These are phyloP conservation scores for Lipomyces yamadae DNA, from an alignment of 805 yeast genomes.

Conservation along the genomic window DNA sequence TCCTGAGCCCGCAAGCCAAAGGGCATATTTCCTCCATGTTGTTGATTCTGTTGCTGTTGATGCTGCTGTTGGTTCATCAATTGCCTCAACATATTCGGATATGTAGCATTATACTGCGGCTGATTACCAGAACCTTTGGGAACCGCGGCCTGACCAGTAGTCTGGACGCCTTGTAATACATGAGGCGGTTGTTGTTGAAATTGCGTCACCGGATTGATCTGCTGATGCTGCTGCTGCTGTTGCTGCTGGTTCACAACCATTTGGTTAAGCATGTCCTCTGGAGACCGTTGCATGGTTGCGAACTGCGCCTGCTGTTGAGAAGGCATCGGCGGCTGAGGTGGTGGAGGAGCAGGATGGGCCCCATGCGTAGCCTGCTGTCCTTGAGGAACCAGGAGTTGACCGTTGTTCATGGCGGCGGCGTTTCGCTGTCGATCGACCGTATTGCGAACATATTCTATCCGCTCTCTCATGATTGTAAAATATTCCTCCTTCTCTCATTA, in stretches of 20 bases:
- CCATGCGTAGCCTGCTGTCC: conserved; percentile 23
- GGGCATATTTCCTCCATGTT: not conserved
- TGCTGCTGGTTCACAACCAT: conserved; percentile 26
- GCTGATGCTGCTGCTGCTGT: conserved; percentile 33
- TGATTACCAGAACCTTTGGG: conserved; percentile 9
- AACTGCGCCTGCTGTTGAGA: conserved; percentile 18
- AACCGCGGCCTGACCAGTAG: conserved; percentile 4
- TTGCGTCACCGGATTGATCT: conserved; percentile 21
- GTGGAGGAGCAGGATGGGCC: conserved; percentile 17
- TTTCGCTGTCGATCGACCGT: conserved; percentile 18
- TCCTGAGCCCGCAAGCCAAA: not conserved
- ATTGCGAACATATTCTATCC: conserved; percentile 34
- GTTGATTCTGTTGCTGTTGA: not conserved
- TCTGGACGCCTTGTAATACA: conserved; percentile 5
- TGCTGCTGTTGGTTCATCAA: conserved; percentile 29
- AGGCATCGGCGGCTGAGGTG: conserved; percentile 11
- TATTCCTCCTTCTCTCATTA: conserved; percentile 32
- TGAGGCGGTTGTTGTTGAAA: conserved; percentile 29
- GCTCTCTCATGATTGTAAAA: conserved; percentile 18
- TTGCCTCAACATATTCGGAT: conserved; percentile 32
- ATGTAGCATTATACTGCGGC: conserved; percentile 20
- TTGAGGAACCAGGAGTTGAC: conserved; percentile 9
- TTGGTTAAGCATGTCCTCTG: conserved; percentile 22
- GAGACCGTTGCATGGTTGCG: conserved; percentile 1
- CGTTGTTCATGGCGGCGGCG: not conserved